Base-by-base conservation (phyloP, 148 eudicot species). In the Limonium bicolor region DNA sequence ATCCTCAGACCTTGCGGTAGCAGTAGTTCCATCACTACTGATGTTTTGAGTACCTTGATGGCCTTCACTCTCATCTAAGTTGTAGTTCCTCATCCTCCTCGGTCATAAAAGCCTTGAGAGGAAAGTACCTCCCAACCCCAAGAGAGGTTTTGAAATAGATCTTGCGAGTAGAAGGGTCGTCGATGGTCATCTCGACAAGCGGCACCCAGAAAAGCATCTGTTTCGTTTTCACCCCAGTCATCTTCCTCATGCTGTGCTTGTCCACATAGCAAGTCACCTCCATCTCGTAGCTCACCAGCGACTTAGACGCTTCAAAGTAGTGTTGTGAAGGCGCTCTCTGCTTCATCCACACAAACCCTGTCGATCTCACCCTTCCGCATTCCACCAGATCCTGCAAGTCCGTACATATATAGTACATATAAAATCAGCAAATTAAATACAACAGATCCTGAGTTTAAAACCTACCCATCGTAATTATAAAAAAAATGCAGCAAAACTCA, bases 311-410 rank as follows among this genome's bases (percentile, higher is more conserved):
- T 15, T 53, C 62, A 23, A 87, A 82, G 39, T 73, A 71, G 46
- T 87, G 94, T 65, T 82, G 80, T 9, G 68, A 82, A 1, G 86
- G 74, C 0, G 65, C 70, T 44, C 68, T 69, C 36, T 76, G 90
- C 44, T 70, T 87, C 96, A 87, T 82, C 96, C 94, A 83, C 13
- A 87, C 83, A 23, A 79, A 87, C 5, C 96, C 96, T 0, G 96
- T 87, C 6, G 73, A 73, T 5, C 64, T 64, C 0, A 87, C 94
- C 12, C 78, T 36, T 0, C 96, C 96, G 14, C 90, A 82, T 58
- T 87, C 96, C 12, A 54, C 76, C 0, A 87, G 65, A 25, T 83
- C 80, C 62, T 43, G 7, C 12, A 11, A 8, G 9, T 40, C n/a
- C n/a, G n/a, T n/a, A n/a, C n/a, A n/a, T n/a, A n/a, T n/a, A n/a